Evolutionary conservation across 208 protist genomes (phyloP).

Genomic region (Acanthamoeba royreba): DNA sequence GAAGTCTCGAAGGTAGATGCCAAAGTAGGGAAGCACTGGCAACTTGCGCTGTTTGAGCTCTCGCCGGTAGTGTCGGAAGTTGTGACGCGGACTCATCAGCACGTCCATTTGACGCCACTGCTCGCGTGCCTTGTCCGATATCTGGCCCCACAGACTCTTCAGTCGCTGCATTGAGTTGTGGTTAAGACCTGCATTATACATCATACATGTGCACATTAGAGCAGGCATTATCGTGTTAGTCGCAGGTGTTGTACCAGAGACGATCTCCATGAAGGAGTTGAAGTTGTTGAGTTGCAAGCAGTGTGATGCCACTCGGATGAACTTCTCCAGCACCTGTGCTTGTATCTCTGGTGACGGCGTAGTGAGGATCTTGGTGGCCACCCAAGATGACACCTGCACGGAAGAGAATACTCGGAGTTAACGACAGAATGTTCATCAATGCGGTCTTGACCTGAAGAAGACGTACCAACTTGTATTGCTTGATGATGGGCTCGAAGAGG

Average conservation of each 20-base stretch:
- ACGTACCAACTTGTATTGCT: not conserved
- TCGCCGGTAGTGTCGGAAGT: not conserved
- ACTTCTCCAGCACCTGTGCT: not conserved
- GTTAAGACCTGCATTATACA: constrained; percentile 17
- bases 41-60: not conserved
- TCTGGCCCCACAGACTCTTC: not conserved
- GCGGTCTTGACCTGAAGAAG: no score
- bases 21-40: constrained; percentile 20
- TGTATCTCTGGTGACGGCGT: not conserved
- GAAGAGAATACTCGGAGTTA: no score
- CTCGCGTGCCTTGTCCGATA: not conserved
- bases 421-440: no score
- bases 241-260: not conserved
- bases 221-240: not conserved
- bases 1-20: constrained; percentile 6
- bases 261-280: constrained; percentile 38
- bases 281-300: constrained; percentile 28
- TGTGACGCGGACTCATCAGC: not conserved
- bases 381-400: constrained; percentile 2
- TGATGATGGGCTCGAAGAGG: constrained; percentile 4
- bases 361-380: not conserved
- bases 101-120: not conserved
- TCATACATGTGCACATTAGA: no score
- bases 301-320: not conserved
- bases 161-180: constrained; percentile 30